phyloP scores from a whole-genome alignment of 1,284 basidiomycete species.

The Laetiporus sulphureus region DNA sequence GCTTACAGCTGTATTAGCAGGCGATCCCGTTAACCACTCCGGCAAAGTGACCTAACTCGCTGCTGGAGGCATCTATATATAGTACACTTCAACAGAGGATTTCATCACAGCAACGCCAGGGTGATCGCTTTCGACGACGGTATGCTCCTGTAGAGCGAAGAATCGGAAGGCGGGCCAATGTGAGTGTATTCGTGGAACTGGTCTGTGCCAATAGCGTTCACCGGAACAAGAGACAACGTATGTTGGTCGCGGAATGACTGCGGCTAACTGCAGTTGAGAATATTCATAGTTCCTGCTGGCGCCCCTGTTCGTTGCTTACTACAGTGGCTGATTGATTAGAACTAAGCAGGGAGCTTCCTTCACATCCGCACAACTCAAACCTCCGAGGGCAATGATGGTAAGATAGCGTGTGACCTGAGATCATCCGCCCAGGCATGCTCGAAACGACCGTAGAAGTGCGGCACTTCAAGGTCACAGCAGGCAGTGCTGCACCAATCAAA shows the following conservation, averaged over 20 bases:
- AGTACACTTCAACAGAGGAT: background rate
- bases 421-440: background rate
- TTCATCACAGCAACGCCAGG: background rate
- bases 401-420: background rate
- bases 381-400: too few species aligned
- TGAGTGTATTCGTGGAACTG: background rate
- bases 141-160: background rate
- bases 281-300: background rate
- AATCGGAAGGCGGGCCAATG: background rate
- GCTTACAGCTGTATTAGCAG: constrained; percentile 55
- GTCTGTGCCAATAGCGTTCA: background rate
- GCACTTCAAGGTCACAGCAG: too few species aligned
- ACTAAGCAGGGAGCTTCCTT: too few species aligned
- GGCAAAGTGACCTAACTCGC: constrained; percentile 62
- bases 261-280: background rate
- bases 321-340: too few species aligned
- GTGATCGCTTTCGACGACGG: too few species aligned
- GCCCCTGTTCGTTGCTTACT: too few species aligned
- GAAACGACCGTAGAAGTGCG: too few species aligned
- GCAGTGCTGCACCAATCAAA: too few species aligned
- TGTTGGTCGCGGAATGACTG: background rate
- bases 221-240: background rate
- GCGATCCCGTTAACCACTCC: constrained; percentile 88
- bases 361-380: too few species aligned
- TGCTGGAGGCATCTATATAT: background rate